phyloP scores from a whole-genome alignment of 306 rosid genomes.

The Prunus salicina region DNA sequence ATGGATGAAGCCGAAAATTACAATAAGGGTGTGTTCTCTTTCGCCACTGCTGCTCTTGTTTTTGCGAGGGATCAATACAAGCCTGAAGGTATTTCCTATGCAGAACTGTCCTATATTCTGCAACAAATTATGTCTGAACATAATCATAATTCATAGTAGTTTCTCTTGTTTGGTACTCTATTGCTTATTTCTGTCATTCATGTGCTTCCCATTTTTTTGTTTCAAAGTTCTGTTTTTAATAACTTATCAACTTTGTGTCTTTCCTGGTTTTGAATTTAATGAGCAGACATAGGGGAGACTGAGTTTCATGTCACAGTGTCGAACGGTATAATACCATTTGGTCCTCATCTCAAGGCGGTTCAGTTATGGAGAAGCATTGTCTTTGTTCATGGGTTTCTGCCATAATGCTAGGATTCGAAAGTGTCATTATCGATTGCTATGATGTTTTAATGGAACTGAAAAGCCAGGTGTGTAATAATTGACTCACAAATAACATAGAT shows the following conservation, averaged over 20 bases:
- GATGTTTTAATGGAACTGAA: background rate
- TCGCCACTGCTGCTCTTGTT: slow-evolving; percentile 57
- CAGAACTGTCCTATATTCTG: no score
- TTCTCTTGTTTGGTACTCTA: no score
- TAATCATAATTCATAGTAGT: no score
- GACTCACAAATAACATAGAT: background rate
- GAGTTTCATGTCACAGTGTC: slow-evolving; percentile 24
- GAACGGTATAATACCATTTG: slow-evolving; percentile 18
- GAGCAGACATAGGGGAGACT: slow-evolving; percentile 11
- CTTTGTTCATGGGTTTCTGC: slow-evolving; percentile 8
- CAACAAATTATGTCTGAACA: no score
- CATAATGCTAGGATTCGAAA: background rate
- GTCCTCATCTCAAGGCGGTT: background rate
- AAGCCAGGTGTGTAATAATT: slow-evolving; percentile 3
- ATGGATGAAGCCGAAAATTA: slow-evolving; percentile 19
- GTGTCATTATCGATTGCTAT: slow-evolving; percentile 13
- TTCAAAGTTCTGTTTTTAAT: background rate
- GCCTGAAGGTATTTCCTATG: slow-evolving; percentile 31
- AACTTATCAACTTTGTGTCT: background rate
- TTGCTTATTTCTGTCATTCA: no score
- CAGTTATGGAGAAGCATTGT: background rate
- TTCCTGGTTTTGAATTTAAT: background rate
- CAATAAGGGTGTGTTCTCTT: background rate
- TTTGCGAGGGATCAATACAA: slow-evolving; percentile 52
- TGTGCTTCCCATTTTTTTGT: background rate